Percentiles rank a stretch among this genome's conserved stretches.
Evolutionary conservation across 192 early-diverging fungal genomes (phyloP).

Genomic region (Entomortierella lignicola): DNA sequence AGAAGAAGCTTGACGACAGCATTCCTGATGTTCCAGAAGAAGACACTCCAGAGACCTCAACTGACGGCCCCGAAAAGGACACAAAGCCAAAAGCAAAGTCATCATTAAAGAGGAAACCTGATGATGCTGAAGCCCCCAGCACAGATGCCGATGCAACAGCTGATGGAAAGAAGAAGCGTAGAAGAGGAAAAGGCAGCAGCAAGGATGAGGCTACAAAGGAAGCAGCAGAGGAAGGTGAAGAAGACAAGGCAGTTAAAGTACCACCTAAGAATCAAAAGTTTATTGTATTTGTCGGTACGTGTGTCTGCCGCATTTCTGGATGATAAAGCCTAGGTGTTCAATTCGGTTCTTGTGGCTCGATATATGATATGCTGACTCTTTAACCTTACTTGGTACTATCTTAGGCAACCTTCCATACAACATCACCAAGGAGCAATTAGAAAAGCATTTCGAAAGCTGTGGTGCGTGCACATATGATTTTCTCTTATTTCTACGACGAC

Average conservation of each 20-base stretch:
- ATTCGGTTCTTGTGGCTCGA: no score
- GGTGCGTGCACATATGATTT: conserved; percentile 28
- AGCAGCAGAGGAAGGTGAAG: conserved; percentile 1
- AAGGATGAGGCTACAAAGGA: conserved; percentile 26
- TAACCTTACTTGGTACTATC: not conserved
- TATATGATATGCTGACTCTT: not conserved
- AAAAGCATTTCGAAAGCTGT: conserved; percentile 68
- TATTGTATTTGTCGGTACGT: conserved; percentile 54
- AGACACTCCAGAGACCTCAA: conserved; percentile 10
- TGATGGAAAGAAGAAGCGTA: conserved; percentile 42
- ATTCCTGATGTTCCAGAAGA: conserved; percentile 52
- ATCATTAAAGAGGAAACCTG: conserved; percentile 1
- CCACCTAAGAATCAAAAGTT: conserved; percentile 49
- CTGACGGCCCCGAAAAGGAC: conserved; percentile 6
- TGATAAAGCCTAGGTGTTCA: no score
- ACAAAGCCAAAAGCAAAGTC: not conserved
- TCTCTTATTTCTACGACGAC: not conserved
- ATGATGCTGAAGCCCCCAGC: not conserved
- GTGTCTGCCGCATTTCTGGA: not conserved
- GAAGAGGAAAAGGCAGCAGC: conserved; percentile 41
- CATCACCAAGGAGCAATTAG: conserved; percentile 70
- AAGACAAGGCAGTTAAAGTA: conserved; percentile 18
- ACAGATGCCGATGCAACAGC: conserved; percentile 6
- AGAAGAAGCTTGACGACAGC: conserved; percentile 54
- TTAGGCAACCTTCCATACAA: conserved; percentile 73